phyloP scores from a whole-genome alignment of 192 early-diverging fungal genomes.

The Coemansia sp. region DNA sequence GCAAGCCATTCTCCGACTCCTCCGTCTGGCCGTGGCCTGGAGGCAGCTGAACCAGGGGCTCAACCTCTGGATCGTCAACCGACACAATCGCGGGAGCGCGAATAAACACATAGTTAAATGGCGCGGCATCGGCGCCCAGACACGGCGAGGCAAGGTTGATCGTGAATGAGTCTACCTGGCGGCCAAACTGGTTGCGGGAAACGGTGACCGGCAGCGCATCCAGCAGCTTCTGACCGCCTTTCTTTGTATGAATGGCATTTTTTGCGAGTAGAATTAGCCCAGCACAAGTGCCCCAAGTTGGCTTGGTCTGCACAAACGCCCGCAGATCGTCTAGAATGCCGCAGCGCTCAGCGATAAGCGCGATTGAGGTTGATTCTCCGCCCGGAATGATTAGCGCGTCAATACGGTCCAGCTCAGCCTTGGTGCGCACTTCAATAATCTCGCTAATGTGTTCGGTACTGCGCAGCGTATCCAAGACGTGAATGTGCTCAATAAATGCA shows the following conservation, averaged over 20 bases:
- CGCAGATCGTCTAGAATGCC: constrained; percentile 77
- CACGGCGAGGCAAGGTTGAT: constrained; percentile 62
- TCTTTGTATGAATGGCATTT: constrained; percentile 69
- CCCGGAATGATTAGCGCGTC: constrained; percentile 95
- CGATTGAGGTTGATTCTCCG: constrained; percentile 93
- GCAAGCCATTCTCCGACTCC: constrained; percentile 57
- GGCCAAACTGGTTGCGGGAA: constrained; percentile 91
- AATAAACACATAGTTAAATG: constrained; percentile 84
- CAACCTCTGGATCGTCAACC: constrained; percentile 65
- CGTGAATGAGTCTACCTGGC: constrained; percentile 90
- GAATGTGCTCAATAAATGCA: constrained; percentile 91
- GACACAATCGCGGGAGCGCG: constrained; percentile 87
- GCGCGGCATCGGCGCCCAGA: constrained; percentile 26
- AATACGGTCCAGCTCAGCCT: constrained; percentile 66
- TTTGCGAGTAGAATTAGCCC: constrained; percentile 92
- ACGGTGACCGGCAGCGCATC: constrained; percentile 83
- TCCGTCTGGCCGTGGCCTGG: constrained; percentile 47
- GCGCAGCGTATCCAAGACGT: constrained; percentile 74
- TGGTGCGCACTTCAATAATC: constrained; percentile 62
- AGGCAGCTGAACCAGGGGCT: constrained; percentile 69
- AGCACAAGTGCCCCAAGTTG: constrained; percentile 95
- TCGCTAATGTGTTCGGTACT: constrained; percentile 49
- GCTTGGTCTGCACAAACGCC: constrained; percentile 71
- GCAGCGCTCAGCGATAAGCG: constrained; percentile 84
- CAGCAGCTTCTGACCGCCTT: constrained; percentile 83